Percentiles rank a stretch among this genome's conserved stretches.
These are phyloP conservation scores for Crithidia sp. DNA, from an alignment of 208 protist species.

Conservation along the genomic window DNA sequence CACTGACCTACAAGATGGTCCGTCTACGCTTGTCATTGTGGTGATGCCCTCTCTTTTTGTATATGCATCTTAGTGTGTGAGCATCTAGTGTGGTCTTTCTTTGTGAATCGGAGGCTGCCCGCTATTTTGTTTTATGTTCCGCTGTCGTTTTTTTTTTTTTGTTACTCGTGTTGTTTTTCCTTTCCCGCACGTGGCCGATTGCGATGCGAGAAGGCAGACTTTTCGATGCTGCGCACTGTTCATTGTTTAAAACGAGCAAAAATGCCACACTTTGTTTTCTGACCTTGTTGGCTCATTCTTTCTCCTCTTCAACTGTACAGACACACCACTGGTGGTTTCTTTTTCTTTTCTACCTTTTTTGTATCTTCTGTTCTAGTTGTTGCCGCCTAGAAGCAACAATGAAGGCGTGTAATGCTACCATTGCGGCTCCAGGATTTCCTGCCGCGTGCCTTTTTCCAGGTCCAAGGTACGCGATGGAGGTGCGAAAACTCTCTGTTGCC, in stretches of 20 bases:
- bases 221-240: slow-evolving; percentile 1
- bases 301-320: background rate
- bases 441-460: no score
- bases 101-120: no score
- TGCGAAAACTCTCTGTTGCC: no score
- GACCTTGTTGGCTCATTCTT: slow-evolving; percentile 6
- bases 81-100: no score
- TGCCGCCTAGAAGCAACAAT: background rate
- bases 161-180: background rate
- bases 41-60: no score
- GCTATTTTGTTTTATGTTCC: no score
- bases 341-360: background rate
- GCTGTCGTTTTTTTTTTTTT: background rate
- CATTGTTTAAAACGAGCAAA: background rate
- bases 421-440: no score
- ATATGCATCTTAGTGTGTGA: no score
- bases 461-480: no score
- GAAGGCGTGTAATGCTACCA: background rate
- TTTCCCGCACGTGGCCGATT: background rate
- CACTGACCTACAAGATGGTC: no score
- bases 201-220: background rate
- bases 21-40: no score
- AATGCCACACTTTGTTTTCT: slow-evolving; percentile 8
- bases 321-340: background rate
- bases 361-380: background rate